Evolutionary conservation across 2,329 filamentous ascomycete species (phyloP).

Genomic region (Aspergillus puulaauensis): DNA sequence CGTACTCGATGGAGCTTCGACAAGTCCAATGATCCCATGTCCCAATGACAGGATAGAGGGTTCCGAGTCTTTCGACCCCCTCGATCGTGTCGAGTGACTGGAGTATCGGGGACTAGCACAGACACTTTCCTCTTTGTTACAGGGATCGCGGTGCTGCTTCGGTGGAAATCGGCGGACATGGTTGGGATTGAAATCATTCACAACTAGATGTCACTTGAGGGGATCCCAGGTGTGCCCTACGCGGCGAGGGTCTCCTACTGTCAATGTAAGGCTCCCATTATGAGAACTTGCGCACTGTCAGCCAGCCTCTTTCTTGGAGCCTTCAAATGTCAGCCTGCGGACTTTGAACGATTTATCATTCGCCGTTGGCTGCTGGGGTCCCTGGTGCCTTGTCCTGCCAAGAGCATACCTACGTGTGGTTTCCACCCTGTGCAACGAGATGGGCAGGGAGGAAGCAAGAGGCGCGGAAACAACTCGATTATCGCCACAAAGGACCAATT

Average conservation of each 20-base stretch:
- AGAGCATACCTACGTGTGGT: neutral
- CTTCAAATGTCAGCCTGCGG: too few species aligned
- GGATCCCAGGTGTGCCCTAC: neutral
- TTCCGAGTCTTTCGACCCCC: neutral
- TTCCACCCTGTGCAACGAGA: neutral
- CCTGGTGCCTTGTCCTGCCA: neutral
- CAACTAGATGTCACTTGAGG: neutral
- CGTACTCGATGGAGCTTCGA: neutral
- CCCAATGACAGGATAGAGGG: neutral
- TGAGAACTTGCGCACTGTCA: too few species aligned
- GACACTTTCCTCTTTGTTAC: neutral
- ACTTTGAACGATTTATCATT: too few species aligned
- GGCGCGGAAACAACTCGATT: neutral
- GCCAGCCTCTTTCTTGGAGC: too few species aligned
- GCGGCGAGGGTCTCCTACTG: neutral
- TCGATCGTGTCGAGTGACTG: neutral
- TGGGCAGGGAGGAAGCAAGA: neutral
- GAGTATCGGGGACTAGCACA: neutral
- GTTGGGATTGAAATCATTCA: neutral
- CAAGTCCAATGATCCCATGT: neutral
- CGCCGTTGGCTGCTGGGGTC: too few species aligned
- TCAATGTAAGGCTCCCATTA: too few species aligned
- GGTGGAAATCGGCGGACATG: neutral
- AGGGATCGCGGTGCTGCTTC: neutral
- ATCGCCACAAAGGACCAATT: neutral